A percentile compares a stretch with the other conserved stretches of the same genome.
These are phyloP conservation scores for Alternaria solani DNA, from an alignment of 2,329 filamentous ascomycete genomes.

Conservation along the genomic window DNA sequence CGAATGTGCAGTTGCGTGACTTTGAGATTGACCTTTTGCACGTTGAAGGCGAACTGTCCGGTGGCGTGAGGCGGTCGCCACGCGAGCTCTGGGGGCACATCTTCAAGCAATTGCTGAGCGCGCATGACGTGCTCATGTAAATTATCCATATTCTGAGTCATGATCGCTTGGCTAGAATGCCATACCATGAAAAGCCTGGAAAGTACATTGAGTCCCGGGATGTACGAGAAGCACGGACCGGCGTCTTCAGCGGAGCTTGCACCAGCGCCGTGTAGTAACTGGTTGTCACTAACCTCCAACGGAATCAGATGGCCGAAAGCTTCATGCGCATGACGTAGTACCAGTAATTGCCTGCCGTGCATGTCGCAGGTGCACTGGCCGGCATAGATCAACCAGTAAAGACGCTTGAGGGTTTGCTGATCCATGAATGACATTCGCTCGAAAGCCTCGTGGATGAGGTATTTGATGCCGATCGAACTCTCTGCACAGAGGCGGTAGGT, in stretches of 20 bases:
- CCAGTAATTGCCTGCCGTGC: slow-evolving; percentile 24
- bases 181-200: slow-evolving; percentile 28
- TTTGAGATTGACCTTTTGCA: slow-evolving; percentile 33
- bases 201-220: slow-evolving; percentile 30
- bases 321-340: slow-evolving; percentile 27
- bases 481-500: slow-evolving; percentile 23
- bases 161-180: slow-evolving; percentile 30
- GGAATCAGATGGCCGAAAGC: slow-evolving; percentile 20
- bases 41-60: slow-evolving; percentile 27
- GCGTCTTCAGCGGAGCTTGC: neutral
- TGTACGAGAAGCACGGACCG: slow-evolving; percentile 13
- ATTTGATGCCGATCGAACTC: slow-evolving; percentile 22
- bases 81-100: slow-evolving; percentile 24
- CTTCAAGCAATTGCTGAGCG: slow-evolving; percentile 17
- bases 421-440: slow-evolving; percentile 22
- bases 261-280: slow-evolving; percentile 13
- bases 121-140: slow-evolving; percentile 25
- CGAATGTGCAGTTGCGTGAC: slow-evolving; percentile 34
- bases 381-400: slow-evolving; percentile 32
- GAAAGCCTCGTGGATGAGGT: slow-evolving; percentile 21
- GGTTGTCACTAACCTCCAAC: slow-evolving; percentile 20
- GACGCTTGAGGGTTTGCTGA: slow-evolving; percentile 24
- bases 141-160: slow-evolving; percentile 23
- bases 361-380: slow-evolving; percentile 30
- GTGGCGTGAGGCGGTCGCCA: slow-evolving; percentile 9